Conservation (phyloP, 306 rosid species). For the Coriaria nepalensis region DNA sequence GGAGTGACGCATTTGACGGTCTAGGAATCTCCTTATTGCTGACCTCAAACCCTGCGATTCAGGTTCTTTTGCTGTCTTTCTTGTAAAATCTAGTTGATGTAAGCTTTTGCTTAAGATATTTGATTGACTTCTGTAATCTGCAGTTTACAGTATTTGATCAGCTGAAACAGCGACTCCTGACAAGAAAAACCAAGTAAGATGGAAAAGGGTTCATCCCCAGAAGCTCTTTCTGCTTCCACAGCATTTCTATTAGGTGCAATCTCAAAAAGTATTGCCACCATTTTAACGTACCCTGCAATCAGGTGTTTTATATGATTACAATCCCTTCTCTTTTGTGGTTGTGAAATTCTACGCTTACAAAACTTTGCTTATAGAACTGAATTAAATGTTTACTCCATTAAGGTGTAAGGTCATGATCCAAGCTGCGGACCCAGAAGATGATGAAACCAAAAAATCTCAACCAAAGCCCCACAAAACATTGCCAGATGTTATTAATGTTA, state of each 20-base stretch:
- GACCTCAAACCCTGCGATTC: conserved; percentile 93
- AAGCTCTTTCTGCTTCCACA: conserved; percentile 66
- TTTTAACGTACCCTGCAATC: conserved; percentile 90
- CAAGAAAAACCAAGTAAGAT: conserved; percentile 21
- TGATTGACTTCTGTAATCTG: background rate
- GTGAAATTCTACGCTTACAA: conserved; percentile 8
- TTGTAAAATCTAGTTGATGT: background rate
- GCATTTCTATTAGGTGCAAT: conserved; percentile 81
- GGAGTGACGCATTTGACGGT: conserved; percentile 94
- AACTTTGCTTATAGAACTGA: conserved; percentile 8
- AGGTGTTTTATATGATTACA: conserved; percentile 30
- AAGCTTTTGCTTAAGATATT: background rate
- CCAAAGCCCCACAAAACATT: conserved; percentile 42
- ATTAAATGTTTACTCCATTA: conserved; percentile 11
- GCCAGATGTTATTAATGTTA: conserved; percentile 35
- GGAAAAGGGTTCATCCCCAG: conserved; percentile 41
- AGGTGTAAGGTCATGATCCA: conserved; percentile 99
- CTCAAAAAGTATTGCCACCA: conserved; percentile 77
- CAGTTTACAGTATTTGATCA: conserved; percentile 99
- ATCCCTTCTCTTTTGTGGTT: conserved; percentile 12
- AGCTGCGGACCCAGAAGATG: conserved; percentile 56
- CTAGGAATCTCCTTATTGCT: conserved; percentile 82
- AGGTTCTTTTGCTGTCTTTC: conserved; percentile 27
- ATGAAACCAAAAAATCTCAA: conserved; percentile 20
- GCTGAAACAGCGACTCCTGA: conserved; percentile 55